Base-by-base conservation (phyloP, 2,329 filamentous ascomycete species). In the Fusarium sp. region DNA sequence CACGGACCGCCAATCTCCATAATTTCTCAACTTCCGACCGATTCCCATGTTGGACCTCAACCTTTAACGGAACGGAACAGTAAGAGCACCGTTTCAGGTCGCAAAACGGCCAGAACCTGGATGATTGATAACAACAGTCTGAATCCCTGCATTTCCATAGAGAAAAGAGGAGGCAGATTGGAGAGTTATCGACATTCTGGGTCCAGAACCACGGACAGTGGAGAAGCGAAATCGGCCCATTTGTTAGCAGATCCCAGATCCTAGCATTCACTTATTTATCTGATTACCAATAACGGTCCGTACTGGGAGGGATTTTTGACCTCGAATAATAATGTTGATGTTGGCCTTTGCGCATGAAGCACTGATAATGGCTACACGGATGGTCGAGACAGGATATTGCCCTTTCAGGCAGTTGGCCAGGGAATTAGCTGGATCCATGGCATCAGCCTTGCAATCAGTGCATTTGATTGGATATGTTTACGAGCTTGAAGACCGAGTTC, bases 211-310 rank as follows among this genome's bases (percentile, higher is more conserved):
- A 36, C 33, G n/a, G 37, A 31, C 49, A 10, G 60, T 64, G 60
- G 60, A 33, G 60, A 51, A 15, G 27, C 11, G 45, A 64, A 63
- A 36, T 63, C 59, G 59, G 60, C 60, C 58, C 58, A 63, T 63
- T 63, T 60, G 29, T 18, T 63, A 49, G 57, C 49, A 61, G 42
- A 45, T 48, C 40, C 60, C 57, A 63, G 60, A 64, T 46, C 39
- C 31, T 17, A 25, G 5, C 4, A 36, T 63, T 36, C 11, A n/a
- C 48, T 21, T 8, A 20, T 56, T 21, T 45, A 25, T 45, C 2
- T 40, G 23, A 57, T 63, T 57, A 63, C 49, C 37, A 63, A 46
- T 6, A 10, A 2, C 36, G 31, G 46, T 10, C 46, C 37, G 42
- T 57, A 42, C 37, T 9, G 35, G 13, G 31, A 31, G 23, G 25